A percentile compares a stretch with the other conserved stretches of the same genome.
Evolutionary conservation across 1,139 yeast species (phyloP).

Genomic region (Diutina pseudorugosa): DNA sequence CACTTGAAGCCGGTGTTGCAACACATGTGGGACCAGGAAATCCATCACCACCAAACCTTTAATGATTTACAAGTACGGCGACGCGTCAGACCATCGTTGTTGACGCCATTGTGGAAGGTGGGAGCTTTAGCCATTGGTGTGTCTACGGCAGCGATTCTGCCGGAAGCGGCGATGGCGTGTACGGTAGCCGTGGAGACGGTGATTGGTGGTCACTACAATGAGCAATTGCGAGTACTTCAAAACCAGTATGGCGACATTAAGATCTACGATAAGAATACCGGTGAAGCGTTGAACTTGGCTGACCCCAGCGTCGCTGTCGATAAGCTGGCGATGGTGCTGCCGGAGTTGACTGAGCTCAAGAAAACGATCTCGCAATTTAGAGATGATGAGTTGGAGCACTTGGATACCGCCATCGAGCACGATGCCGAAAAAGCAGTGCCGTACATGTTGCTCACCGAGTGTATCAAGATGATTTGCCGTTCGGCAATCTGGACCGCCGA

Average conservation of each 20-base stretch:
- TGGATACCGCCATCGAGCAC: slow-evolving; percentile 83
- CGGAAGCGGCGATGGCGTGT: slow-evolving; percentile 99
- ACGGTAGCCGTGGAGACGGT: slow-evolving; percentile 98
- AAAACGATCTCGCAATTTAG: slow-evolving; percentile 63
- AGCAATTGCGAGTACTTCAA: slow-evolving; percentile 67
- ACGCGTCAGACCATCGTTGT: slow-evolving; percentile 79
- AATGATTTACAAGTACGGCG: slow-evolving; percentile 62
- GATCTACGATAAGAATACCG: slow-evolving; percentile 31
- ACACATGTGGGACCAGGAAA: slow-evolving; percentile 98
- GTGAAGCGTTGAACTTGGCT: slow-evolving; percentile 14
- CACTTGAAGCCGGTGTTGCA: slow-evolving; percentile 60
- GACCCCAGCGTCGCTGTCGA: slow-evolving; percentile 17
- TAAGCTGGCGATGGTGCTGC: slow-evolving; percentile 15
- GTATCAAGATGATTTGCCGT: slow-evolving; percentile 69
- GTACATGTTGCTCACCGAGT: slow-evolving; percentile 75
- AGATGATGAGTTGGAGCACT: slow-evolving; percentile 92
- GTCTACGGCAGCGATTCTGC: slow-evolving; percentile 75
- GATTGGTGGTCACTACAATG: slow-evolving; percentile 91
- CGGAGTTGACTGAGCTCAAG: slow-evolving; percentile 50
- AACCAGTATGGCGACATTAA: slow-evolving; percentile 41
- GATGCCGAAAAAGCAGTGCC: slow-evolving; percentile 94
- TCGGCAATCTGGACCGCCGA: slow-evolving; percentile 93
- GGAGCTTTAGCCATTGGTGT: slow-evolving; percentile 86
- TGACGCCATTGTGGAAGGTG: slow-evolving; percentile 87
- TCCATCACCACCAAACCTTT: slow-evolving; percentile 80